These are phyloP conservation scores for Aspergillus sp. DNA, from an alignment of 2,329 filamentous ascomycete species.

Conservation along the genomic window DNA sequence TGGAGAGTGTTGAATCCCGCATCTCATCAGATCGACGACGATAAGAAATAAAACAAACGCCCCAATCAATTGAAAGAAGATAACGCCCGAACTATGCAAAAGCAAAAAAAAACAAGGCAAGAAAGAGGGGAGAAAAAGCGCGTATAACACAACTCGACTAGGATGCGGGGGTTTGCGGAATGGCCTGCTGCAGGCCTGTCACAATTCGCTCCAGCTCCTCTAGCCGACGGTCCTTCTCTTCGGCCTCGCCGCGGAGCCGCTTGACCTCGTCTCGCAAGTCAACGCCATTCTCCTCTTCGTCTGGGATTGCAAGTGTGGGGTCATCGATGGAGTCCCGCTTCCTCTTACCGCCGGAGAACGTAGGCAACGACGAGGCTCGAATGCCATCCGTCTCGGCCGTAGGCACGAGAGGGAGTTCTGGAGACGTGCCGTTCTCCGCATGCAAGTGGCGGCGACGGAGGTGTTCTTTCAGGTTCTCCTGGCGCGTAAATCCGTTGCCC, in stretches of 20 bases:
- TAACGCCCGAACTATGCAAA: constrained; percentile 1
- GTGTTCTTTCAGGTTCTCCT: constrained; percentile 92
- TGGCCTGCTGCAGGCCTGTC: constrained; percentile 26
- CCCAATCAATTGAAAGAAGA: too few species aligned
- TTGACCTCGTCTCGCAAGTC: constrained; percentile 56
- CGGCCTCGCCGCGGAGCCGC: constrained; percentile 55
- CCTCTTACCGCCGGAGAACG: constrained; percentile 23
- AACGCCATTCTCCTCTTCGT: constrained; percentile 34
- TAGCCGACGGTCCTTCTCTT: constrained; percentile 42
- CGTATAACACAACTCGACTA: constrained; percentile 4
- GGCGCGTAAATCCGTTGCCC: constrained; percentile 81
- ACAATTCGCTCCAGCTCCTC: constrained; percentile 34
- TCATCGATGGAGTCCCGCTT: constrained; percentile 25
- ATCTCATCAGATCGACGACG: constrained; percentile 16
- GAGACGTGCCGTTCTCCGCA: constrained; percentile 23
- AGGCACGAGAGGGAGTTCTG: constrained; percentile 22
- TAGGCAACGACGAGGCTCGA: constrained; percentile 18
- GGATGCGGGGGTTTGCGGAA: constrained; percentile 20
- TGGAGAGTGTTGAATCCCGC: constrained; percentile 6
- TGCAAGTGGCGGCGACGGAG: constrained; percentile 75
- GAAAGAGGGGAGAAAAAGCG: constrained; percentile 7
- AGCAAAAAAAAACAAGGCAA: constrained; percentile 9
- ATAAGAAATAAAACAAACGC: too few species aligned
- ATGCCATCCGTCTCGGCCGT: constrained; percentile 19
- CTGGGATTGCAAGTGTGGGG: constrained; percentile 14